phyloP scores from a whole-genome alignment of 2,329 filamentous ascomycete genomes.

The Tolypocladium amazonense region DNA sequence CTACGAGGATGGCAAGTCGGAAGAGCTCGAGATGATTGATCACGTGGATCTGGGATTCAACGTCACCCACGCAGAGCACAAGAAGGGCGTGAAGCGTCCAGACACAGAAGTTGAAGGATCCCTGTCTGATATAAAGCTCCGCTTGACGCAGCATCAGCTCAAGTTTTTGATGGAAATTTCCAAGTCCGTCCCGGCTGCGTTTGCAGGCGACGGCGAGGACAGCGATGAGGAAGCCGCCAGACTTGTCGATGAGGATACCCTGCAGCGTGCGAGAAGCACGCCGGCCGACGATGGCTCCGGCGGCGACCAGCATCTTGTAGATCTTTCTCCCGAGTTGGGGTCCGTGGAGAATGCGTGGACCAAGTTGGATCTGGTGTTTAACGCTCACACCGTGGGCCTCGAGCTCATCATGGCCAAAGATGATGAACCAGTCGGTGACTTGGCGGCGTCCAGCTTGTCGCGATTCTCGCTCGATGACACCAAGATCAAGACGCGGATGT shows the following conservation, averaged over 20 bases:
- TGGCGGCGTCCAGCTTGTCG: conserved; percentile 74
- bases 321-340: conserved; percentile 61
- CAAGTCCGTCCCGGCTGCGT: conserved; percentile 77
- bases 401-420: conserved; percentile 74
- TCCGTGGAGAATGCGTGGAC: conserved; percentile 69
- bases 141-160: conserved; percentile 81
- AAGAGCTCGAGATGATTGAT: conserved; percentile 93
- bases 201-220: conserved; percentile 57
- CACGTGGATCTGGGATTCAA: conserved; percentile 92
- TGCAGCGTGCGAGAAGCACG: conserved; percentile 35
- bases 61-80: conserved; percentile 85
- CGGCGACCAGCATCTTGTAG: conserved; percentile 32
- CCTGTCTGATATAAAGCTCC: conserved; percentile 88
- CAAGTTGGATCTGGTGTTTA: conserved; percentile 85
- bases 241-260: conserved; percentile 53
- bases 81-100: conserved; percentile 63
- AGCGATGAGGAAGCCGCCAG: conserved; percentile 64
- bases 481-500: conserved; percentile 81
- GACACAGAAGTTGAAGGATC: conserved; percentile 85
- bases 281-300: conserved; percentile 18
- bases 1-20: conserved; percentile 58
- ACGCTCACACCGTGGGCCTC: conserved; percentile 75
- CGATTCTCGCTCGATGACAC: conserved; percentile 93
- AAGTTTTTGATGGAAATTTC: conserved; percentile 84
- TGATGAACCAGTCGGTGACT: conserved; percentile 64